A percentile compares a stretch with the other conserved stretches of the same genome.
Evolutionary conservation across 73 alveolate species (phyloP).

Genomic region (Paramecium primaurelia): DNA sequence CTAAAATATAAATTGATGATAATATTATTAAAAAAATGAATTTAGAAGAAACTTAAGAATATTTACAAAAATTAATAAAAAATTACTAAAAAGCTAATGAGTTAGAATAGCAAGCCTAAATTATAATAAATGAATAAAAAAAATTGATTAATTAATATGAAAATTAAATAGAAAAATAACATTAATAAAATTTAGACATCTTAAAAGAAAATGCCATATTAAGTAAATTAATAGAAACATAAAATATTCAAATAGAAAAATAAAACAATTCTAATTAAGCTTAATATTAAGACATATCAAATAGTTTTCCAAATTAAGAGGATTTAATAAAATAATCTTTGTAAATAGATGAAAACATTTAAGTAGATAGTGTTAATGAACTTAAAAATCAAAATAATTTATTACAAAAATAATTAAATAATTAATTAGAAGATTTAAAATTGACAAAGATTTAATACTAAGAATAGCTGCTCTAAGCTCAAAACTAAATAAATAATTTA

Average conservation of each 20-base stretch:
- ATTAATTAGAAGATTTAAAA: background rate
- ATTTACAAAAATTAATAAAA: background rate
- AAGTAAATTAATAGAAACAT: background rate
- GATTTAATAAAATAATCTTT: too few relatives aligned
- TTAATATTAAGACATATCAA: background rate
- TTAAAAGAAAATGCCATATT: background rate
- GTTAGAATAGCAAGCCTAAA: background rate
- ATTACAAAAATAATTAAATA: background rate
- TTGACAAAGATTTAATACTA: background rate
- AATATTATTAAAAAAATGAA: background rate
- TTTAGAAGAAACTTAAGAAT: background rate
- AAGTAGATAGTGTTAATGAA: background rate
- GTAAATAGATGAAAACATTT: background rate
- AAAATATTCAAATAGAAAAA: background rate
- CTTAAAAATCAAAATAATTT: background rate
- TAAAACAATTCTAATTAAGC: background rate
- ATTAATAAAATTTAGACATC: background rate
- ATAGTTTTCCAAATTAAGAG: background rate
- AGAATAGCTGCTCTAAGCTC: background rate
- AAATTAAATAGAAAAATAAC: background rate
- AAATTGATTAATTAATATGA: background rate
- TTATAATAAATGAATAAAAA: background rate
- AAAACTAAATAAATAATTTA: background rate
- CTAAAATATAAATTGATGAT: background rate
- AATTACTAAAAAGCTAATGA: background rate